phyloP scores from a whole-genome alignment of 2,329 filamentous ascomycete genomes.

The Beauveria brongniartii region DNA sequence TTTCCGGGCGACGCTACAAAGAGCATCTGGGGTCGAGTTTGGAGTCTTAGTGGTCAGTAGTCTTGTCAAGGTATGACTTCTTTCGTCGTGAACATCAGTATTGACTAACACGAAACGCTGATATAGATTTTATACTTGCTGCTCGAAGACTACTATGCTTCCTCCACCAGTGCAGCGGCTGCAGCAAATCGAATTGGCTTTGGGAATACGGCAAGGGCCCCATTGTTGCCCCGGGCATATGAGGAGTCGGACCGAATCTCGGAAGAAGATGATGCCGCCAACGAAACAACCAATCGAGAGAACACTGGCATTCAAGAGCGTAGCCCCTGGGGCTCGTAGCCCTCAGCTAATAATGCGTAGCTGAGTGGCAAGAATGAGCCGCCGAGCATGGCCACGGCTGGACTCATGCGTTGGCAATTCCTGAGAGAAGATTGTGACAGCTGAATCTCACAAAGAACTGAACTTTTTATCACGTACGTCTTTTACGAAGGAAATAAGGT shows the following conservation, averaged over 20 bases:
- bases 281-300: neutral
- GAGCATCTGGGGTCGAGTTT: constrained; percentile 35
- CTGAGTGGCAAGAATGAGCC: neutral
- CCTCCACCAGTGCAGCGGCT: neutral
- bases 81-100: neutral
- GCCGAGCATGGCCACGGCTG: neutral
- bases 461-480: neutral
- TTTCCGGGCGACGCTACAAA: constrained; percentile 32
- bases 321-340: neutral
- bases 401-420: neutral
- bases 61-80: constrained; percentile 34
- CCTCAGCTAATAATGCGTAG: neutral
- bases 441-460: neutral
- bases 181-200: neutral
- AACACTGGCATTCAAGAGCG: neutral
- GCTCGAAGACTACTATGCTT: neutral
- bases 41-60: constrained; percentile 41
- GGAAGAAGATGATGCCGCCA: neutral
- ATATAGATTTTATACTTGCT: neutral
- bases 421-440: neutral
- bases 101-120: neutral
- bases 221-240: neutral
- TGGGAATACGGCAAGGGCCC: neutral
- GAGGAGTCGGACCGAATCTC: neutral
- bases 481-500: neutral